A percentile compares a stretch with the other conserved stretches of the same genome.
Evolutionary conservation across 2,329 filamentous ascomycete species (phyloP).

Genomic region (Claviceps citrina): DNA sequence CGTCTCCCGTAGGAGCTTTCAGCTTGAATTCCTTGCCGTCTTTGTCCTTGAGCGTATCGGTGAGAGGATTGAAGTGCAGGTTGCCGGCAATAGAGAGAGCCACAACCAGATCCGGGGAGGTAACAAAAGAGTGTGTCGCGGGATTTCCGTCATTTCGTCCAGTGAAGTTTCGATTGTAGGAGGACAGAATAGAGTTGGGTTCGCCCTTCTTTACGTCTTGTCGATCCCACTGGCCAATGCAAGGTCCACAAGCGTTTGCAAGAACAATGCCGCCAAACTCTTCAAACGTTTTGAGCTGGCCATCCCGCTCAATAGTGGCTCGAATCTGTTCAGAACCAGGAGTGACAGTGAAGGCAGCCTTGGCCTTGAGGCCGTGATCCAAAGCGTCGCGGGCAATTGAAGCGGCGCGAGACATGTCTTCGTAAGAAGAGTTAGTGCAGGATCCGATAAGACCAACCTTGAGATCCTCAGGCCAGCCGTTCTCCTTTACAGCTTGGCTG

Average conservation of each 20-base stretch:
- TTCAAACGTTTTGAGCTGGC: slow-evolving; percentile 86
- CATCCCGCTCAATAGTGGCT: slow-evolving; percentile 79
- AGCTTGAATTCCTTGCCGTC: slow-evolving; percentile 94
- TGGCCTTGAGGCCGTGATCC: slow-evolving; percentile 83
- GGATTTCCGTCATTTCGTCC: slow-evolving; percentile 95
- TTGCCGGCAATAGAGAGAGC: slow-evolving; percentile 72
- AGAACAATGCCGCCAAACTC: slow-evolving; percentile 90
- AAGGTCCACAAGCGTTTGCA: slow-evolving; percentile 86
- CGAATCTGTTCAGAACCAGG: slow-evolving; percentile 95
- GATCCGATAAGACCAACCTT: slow-evolving; percentile 96
- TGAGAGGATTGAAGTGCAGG: slow-evolving; percentile 88
- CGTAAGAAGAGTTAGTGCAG: slow-evolving; percentile 81
- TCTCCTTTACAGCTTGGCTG: slow-evolving; percentile 81
- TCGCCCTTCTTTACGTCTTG: slow-evolving; percentile 87
- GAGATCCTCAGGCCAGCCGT: slow-evolving; percentile 90
- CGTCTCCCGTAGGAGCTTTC: slow-evolving; percentile 60
- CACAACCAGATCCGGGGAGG: slow-evolving; percentile 78
- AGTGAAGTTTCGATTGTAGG: slow-evolving; percentile 99
- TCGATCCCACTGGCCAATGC: slow-evolving; percentile 92
- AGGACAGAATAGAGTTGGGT: slow-evolving; percentile 92
- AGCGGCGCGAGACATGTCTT: slow-evolving; percentile 87
- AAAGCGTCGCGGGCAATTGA: slow-evolving; percentile 85
- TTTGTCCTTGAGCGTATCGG: slow-evolving; percentile 82
- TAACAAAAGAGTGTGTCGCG: slow-evolving; percentile 83
- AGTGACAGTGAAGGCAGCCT: slow-evolving; percentile 85